phyloP scores from a whole-genome alignment of 2,329 filamentous ascomycete species.

The Penicillium fuscoglaucum region DNA sequence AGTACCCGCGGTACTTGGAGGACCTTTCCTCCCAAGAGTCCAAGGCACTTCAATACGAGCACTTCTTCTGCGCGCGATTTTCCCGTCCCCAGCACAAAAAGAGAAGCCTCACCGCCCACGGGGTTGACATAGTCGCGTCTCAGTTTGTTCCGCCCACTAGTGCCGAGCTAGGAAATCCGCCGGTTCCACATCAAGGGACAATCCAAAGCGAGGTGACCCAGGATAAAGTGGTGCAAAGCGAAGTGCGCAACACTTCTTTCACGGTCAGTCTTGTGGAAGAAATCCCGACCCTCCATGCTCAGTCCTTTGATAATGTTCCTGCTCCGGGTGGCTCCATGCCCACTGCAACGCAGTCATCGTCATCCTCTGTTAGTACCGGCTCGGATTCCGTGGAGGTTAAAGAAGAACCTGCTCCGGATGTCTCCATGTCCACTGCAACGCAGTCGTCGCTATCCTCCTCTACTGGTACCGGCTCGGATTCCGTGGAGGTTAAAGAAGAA shows the following conservation, averaged over 20 bases:
- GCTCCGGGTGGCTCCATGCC: slow-evolving; percentile 1
- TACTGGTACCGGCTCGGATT: background rate
- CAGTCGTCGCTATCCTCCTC: background rate
- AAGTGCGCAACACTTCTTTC: slow-evolving; percentile 22
- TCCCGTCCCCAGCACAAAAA: slow-evolving; percentile 37
- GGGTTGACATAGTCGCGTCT: slow-evolving; percentile 33
- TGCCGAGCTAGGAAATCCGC: background rate
- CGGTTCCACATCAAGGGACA: background rate
- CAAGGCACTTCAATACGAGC: slow-evolving; percentile 37
- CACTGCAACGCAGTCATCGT: background rate
- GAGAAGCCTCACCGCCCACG: slow-evolving; percentile 37
- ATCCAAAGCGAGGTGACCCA: background rate
- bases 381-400: background rate
- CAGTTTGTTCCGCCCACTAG: slow-evolving; percentile 18
- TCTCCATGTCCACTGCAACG: background rate
- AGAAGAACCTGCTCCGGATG: background rate
- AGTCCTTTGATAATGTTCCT: slow-evolving; percentile 19
- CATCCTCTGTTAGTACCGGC: background rate
- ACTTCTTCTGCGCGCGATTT: slow-evolving; percentile 40
- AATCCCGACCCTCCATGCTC: slow-evolving; percentile 27
- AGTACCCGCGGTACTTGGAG: slow-evolving; percentile 40
- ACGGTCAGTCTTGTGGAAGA: slow-evolving; percentile 29
- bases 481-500: background rate
- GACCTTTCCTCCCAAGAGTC: slow-evolving; percentile 27
- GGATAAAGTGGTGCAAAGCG: background rate